Evolutionary conservation across 2,329 filamentous ascomycete genomes (phyloP).

Genomic region (Scedosporium minutisporum): DNA sequence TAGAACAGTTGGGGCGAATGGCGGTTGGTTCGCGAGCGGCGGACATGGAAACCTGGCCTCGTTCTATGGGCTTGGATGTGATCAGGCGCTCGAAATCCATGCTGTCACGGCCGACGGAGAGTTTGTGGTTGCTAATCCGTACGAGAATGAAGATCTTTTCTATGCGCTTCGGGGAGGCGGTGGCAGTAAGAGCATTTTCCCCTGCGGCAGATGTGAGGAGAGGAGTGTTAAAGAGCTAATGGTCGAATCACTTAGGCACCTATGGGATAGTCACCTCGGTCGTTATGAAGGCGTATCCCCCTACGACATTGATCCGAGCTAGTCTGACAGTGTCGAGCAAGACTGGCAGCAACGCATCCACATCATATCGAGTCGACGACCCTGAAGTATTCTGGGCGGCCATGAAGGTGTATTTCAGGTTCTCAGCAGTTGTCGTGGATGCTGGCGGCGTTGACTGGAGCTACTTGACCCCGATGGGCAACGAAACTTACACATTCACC

Average conservation of each 20-base stretch:
- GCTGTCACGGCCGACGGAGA: constrained; percentile 37
- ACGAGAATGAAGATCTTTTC: constrained; percentile 34
- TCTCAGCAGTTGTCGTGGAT: constrained; percentile 23
- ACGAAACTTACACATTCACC: constrained; percentile 15
- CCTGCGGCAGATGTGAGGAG: too few species aligned
- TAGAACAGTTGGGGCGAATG: constrained; percentile 38
- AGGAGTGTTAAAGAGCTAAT: too few species aligned
- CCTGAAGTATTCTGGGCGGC: constrained; percentile 17
- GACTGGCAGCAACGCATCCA: constrained; percentile 2
- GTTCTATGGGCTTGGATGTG: constrained; percentile 32
- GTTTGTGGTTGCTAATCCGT: constrained; percentile 29
- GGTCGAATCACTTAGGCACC: constrained; percentile 17
- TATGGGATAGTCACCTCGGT: constrained; percentile 33
- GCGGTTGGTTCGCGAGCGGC: constrained; percentile 47
- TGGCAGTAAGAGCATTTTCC: background rate
- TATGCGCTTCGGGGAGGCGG: constrained; percentile 40
- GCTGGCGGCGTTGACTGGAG: constrained; percentile 25
- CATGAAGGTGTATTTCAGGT: constrained; percentile 22
- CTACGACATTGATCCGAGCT: constrained; percentile 21
- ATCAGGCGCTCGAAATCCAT: constrained; percentile 37
- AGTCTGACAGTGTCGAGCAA: constrained; percentile 7
- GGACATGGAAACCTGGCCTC: constrained; percentile 36
- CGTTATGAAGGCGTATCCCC: constrained; percentile 23
- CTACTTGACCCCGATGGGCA: constrained; percentile 17
- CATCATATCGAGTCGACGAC: constrained; percentile 15